Conservation (phyloP, 768 basidiomycete species). For the Termitomyces sp. region DNA sequence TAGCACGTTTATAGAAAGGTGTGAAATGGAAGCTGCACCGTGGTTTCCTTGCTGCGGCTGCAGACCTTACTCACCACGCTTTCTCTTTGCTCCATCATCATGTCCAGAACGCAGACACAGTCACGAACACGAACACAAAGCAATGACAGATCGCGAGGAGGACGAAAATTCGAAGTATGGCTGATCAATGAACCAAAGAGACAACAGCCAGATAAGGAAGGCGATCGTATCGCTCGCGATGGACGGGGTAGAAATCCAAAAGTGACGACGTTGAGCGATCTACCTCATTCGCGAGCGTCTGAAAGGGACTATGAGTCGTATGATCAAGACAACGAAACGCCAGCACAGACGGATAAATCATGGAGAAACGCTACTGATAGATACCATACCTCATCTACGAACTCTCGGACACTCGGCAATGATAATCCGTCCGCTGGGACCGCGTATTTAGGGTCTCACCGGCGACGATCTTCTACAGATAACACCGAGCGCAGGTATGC, state of each 20-base stretch:
- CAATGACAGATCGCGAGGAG: not conserved
- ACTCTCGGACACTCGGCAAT: not conserved
- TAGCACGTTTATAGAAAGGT: conserved; percentile 6
- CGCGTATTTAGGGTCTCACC: not conserved
- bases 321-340: not conserved
- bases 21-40: conserved; percentile 2
- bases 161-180: not conserved
- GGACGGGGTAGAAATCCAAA: not conserved
- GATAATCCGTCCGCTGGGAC: not conserved
- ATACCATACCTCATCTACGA: not conserved
- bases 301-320: not conserved
- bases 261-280: conserved; percentile 1
- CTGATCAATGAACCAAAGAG: not conserved
- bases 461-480: not conserved
- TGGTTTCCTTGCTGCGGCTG: not conserved
- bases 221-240: not conserved
- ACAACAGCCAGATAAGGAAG: not conserved
- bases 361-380: not conserved
- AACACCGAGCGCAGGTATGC: not conserved
- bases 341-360: not conserved
- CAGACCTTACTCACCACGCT: not conserved
- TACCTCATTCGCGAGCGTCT: not conserved
- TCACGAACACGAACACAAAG: not conserved
- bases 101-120: conserved; percentile 5
- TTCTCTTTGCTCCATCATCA: not conserved